Evolutionary conservation across 495 filamentous ascomycete genomes (phyloP).

Genomic region (Opeltia flavorubescens): DNA sequence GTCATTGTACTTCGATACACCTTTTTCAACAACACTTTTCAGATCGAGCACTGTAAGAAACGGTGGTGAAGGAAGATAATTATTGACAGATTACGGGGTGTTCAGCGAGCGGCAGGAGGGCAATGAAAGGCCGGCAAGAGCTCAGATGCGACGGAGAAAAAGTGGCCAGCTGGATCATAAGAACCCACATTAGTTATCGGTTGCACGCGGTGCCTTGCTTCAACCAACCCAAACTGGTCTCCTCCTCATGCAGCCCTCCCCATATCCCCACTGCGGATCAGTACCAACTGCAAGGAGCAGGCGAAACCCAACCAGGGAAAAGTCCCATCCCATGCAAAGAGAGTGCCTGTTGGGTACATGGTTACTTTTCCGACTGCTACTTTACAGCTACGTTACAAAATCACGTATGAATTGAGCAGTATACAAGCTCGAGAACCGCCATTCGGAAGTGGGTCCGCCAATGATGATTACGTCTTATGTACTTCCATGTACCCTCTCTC

Average conservation of each 20-base stretch:
- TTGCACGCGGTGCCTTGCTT: conserved; percentile 1
- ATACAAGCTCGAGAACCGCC: too few species aligned
- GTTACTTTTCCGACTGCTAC: background rate
- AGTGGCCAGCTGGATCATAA: background rate
- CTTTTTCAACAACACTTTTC: too few species aligned
- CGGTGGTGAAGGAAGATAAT: background rate
- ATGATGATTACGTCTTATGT: too few species aligned
- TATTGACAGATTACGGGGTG: too few species aligned
- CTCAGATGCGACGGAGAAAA: background rate
- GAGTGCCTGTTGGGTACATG: background rate
- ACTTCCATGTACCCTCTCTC: too few species aligned
- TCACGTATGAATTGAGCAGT: too few species aligned
- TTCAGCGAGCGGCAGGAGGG: too few species aligned
- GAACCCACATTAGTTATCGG: background rate
- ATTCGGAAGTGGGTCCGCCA: too few species aligned
- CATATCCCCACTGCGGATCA: background rate
- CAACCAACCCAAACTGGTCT: background rate
- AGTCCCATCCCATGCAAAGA: background rate
- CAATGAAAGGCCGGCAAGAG: too few species aligned
- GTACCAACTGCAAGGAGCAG: background rate
- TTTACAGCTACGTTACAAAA: too few species aligned
- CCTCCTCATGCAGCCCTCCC: background rate
- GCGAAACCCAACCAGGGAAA: background rate
- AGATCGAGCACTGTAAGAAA: too few species aligned
- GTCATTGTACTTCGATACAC: too few species aligned